Evolutionary conservation across 2,329 filamentous ascomycete genomes (phyloP), one percentile per base, ranked within the genome.

Genomic region (Claviceps africana): DNA sequence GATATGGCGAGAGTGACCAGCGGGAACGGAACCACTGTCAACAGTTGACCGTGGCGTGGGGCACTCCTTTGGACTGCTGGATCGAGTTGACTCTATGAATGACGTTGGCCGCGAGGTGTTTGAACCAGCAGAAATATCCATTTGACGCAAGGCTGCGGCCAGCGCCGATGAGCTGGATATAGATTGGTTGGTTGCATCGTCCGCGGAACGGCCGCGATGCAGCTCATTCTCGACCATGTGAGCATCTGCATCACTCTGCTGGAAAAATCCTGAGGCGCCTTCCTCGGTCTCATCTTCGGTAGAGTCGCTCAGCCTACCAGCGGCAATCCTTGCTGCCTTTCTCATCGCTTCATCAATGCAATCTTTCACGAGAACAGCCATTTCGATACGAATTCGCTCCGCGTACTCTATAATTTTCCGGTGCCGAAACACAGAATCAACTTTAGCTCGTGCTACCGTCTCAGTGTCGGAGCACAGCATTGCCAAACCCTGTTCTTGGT

Each of bases 361-460:
- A 60, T 96, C 88, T 62, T 97, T 88, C 2, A 98, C 91, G 53
- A 96, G 76, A 28, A 94, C 80, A 30, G 91, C 86, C 61, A 96
- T 95, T 62, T 98, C 93, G 47, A 96, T 79, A 4, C 94, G 86
- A 57, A 98, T 95, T 33, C 94, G 83, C 69, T 98, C 93, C 0
- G 90, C 84, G 64, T 98, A 98, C 65, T 98, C 93, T 33, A 98
- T 83, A 49, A 97, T 95, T 60, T 85, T 84, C 49, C 91, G 84
- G 66, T 97, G 88, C 35, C 93, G 86, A 57, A 94, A 82, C 7
- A 97, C 87, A 4, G 91, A 87, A 61, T 98, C 93, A 1, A 97
- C 87, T 65, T 98, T 98, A 45, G 85, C 79, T 61, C 83, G 87
- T 28, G 90, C 86, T 40, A 88, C 79, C 61, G 79, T 83, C 65